Percentiles rank a stretch among this genome's conserved stretches.
These are phyloP conservation scores for Beta corolliflora DNA, from an alignment of 179 eudicot species.

Conservation along the genomic window DNA sequence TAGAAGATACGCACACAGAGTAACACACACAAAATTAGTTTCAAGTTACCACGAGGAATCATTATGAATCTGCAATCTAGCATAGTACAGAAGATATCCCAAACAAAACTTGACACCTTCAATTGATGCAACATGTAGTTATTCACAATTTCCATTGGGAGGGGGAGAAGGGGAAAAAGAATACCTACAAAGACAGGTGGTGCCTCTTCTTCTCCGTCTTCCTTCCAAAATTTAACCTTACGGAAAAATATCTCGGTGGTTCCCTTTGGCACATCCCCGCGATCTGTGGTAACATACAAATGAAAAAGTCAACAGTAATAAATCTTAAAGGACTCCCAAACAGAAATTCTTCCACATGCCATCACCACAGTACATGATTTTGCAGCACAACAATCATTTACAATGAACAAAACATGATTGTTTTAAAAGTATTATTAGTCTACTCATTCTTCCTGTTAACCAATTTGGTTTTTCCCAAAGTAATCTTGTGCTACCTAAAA, in stretches of 20 bases:
- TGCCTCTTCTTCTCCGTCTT: constrained; percentile 96
- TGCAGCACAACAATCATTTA: not conserved
- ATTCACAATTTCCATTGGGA: not conserved
- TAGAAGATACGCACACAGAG: not conserved
- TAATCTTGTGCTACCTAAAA: not conserved
- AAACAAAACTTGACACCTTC: constrained; percentile 4
- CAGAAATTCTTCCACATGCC: not conserved
- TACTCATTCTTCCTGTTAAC: not conserved
- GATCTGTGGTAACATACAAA: constrained; percentile 51
- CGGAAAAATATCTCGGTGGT: constrained; percentile 93
- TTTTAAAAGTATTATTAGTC: not conserved
- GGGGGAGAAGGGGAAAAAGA: constrained; percentile 37
- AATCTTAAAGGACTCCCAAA: not conserved
- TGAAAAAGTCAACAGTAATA: constrained; percentile 9
- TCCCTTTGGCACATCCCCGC: constrained; percentile 93
- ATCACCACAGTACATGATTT: not conserved
- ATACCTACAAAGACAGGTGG: constrained; percentile 99
- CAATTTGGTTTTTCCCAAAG: not conserved
- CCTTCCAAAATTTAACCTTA: constrained; percentile 97
- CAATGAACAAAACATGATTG: not conserved
- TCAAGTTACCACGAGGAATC: constrained; percentile 1
- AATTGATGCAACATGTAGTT: constrained; percentile 3
- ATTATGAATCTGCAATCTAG: not conserved
- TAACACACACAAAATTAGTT: not conserved
- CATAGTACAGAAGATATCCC: not conserved